Evolutionary conservation across 2,329 filamentous ascomycete genomes (phyloP), one percentile per base, ranked within the genome.

Genomic region (Rhinocladiella mackenziei): DNA sequence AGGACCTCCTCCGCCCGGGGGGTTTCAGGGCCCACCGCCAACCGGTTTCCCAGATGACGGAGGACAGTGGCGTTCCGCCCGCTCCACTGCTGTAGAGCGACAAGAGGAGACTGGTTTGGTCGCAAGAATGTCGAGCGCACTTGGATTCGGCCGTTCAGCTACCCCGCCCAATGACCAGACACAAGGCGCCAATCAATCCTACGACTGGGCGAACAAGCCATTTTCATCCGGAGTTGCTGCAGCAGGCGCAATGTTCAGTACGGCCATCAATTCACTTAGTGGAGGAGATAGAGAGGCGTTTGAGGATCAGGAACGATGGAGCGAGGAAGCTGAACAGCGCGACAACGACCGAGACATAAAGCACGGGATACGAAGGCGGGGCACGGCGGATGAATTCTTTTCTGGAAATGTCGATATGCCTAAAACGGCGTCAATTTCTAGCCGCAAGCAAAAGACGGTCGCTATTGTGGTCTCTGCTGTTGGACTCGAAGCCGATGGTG

Each of bases 231-330:
- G 89, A 11, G 76, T 94, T 53, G 84, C 87, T 17, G 89, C 88
- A 7, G 88, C 88, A 0, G 86, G 89, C 10, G 85, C 86, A 13
- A 86, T 78, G 35, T 80, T 94, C 50, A 88, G 88, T 30, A 88
- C 84, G 50, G 89, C 88, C 18, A 71, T 96, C 55, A 83, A 83
- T 41, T 83, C 86, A 11, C 92, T 94, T 54, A 78, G 85, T 43
- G 86, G 95, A 62, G 89, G 94, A 61, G 86, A 89, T 60, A 82
- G 80, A 61, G 77, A 80, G 50, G 84, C 84, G 39, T 92, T 84
- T 63, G 82, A 81, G 53, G 91, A 96, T 64, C 87, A 92, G 66
- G 85, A 87, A 62, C 81, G 87, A 39, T 96, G 91, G 91, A 89
- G 84, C 10, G 89, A 96, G 64, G 89, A 96, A 68, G 86, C 84